These are phyloP conservation scores for Trichoderma orchidacearum DNA, from an alignment of 495 filamentous ascomycete species.

Conservation along the genomic window DNA sequence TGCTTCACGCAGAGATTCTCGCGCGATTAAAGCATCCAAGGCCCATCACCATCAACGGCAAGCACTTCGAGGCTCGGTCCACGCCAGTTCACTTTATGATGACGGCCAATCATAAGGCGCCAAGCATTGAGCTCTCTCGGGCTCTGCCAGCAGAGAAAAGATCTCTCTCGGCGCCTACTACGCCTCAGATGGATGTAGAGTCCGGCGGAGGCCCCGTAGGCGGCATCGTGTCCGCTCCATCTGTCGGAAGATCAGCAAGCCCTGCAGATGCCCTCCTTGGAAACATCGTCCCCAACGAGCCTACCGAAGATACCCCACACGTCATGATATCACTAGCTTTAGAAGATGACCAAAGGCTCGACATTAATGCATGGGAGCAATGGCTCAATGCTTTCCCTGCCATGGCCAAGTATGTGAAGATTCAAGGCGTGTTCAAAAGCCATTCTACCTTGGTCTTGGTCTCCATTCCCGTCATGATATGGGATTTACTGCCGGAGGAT, in stretches of 20 bases:
- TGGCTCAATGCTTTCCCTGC: constrained; percentile 33
- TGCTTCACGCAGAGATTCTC: constrained; percentile 37
- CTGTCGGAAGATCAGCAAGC: neutral
- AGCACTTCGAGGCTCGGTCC: constrained; percentile 31
- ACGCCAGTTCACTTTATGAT: constrained; percentile 41
- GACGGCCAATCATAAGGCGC: constrained; percentile 37
- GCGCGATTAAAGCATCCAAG: constrained; percentile 37
- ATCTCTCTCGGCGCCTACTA: constrained; percentile 19
- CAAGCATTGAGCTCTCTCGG: constrained; percentile 33
- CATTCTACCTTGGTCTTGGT: constrained; percentile 35
- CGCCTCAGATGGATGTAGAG: constrained; percentile 8
- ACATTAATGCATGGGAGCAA: constrained; percentile 31
- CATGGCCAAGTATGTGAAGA: constrained; percentile 33
- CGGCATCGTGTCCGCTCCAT: neutral
- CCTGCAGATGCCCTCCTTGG: constrained; percentile 8
- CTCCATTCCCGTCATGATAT: constrained; percentile 36
- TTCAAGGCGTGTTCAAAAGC: constrained; percentile 39
- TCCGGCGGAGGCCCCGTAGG: neutral
- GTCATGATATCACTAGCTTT: constrained; percentile 40
- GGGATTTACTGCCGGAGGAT: constrained; percentile 36
- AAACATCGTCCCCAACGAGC: constrained; percentile 2
- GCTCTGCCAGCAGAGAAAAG: constrained; percentile 13
- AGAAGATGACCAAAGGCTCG: constrained; percentile 32
- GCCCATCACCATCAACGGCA: constrained; percentile 33
- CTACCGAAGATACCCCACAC: constrained; percentile 30